Conservation (phyloP, 2,329 filamentous ascomycete species). For the Sclerotinia spermophila region DNA sequence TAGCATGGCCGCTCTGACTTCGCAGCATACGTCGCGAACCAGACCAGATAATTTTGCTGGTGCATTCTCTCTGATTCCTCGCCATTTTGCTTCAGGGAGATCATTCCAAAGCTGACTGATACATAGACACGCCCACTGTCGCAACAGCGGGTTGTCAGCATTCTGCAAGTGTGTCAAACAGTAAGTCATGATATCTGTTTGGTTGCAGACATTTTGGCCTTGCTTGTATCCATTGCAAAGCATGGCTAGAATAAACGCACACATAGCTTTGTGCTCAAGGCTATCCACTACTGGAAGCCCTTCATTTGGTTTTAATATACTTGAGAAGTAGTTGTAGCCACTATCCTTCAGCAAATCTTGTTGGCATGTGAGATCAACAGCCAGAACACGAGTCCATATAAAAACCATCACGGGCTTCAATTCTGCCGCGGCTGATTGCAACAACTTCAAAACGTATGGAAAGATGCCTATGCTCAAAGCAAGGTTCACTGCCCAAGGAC, state of each 20-base stretch:
- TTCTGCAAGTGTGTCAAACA: conserved; percentile 82
- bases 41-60: conserved; percentile 73
- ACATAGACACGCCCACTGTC: conserved; percentile 95
- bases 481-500: conserved; percentile 97
- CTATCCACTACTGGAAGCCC: conserved; percentile 81
- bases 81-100: conserved; percentile 90
- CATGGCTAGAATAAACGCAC: conserved; percentile 94
- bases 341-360: conserved; percentile 93
- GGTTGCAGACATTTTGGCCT: conserved; percentile 87
- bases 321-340: conserved; percentile 94
- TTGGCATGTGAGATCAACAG: conserved; percentile 91
- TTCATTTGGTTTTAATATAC: conserved; percentile 81
- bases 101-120: conserved; percentile 93
- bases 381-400: conserved; percentile 95
- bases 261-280: conserved; percentile 97
- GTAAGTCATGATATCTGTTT: conserved; percentile 83
- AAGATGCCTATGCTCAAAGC: conserved; percentile 98
- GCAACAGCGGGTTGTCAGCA: conserved; percentile 78
- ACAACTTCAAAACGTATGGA: conserved; percentile 93
- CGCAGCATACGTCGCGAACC: conserved; percentile 80
- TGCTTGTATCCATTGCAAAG: conserved; percentile 94
- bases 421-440: conserved; percentile 92
- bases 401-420: conserved; percentile 99
- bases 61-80: conserved; percentile 84
- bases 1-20: conserved; percentile 89